Evolutionary conservation across 169 alveolate genomes (phyloP).

Genomic region (Neospora caninum): DNA sequence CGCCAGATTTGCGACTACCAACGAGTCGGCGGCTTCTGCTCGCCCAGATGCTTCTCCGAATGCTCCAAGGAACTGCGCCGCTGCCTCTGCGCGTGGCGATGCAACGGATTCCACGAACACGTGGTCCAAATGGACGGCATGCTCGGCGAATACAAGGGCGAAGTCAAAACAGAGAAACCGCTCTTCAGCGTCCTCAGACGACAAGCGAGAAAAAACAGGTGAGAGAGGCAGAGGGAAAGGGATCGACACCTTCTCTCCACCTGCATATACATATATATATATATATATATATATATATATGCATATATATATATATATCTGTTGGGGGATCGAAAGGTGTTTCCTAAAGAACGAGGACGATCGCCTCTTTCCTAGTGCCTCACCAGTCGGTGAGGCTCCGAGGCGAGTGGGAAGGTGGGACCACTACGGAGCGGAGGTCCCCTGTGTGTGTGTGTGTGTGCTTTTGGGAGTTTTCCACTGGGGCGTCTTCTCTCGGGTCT

Average conservation of each 20-base stretch:
- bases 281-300: no score
- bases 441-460: no score
- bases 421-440: no score
- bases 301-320: no score
- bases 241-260: not conserved
- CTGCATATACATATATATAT: no score
- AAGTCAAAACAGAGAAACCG: constrained; percentile 53
- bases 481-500: not conserved
- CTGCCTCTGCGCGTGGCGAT: constrained; percentile 72
- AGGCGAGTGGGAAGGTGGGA: no score
- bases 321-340: no score
- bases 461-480: no score
- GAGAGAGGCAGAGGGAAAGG: not conserved
- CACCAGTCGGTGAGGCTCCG: not conserved
- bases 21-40: constrained; percentile 78
- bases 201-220: constrained; percentile 19
- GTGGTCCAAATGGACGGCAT: constrained; percentile 70
- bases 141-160: constrained; percentile 61
- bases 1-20: constrained; percentile 77
- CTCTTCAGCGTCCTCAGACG: constrained; percentile 59
- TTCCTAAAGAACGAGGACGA: no score
- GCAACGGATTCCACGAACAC: constrained; percentile 64
- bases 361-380: not conserved
- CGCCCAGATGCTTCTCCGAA: constrained; percentile 76
- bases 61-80: constrained; percentile 78